Evolutionary conservation across 225 moss, liverwort and hornwort genomes (phyloP).

Genomic region (Rhytidiadelphus loreus): DNA sequence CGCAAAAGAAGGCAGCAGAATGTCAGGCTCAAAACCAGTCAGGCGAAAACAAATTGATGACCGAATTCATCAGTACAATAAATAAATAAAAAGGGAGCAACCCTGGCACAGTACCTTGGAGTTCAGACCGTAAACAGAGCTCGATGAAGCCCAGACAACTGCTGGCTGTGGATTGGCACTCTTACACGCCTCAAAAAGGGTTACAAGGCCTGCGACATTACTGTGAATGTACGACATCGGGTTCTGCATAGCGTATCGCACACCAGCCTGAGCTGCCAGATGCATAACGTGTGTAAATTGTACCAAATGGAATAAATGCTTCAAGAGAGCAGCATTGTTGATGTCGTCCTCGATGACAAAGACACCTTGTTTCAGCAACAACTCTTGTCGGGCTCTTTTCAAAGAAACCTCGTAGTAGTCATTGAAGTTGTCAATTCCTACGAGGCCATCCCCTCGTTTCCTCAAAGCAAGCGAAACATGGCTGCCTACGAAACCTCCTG

Average conservation of each 20-base stretch:
- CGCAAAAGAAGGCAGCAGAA: not conserved
- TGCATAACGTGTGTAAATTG: slow-evolving; percentile 57
- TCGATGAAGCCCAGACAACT: slow-evolving; percentile 57
- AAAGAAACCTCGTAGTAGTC: slow-evolving; percentile 56
- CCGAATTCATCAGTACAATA: not conserved
- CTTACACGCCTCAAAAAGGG: slow-evolving; percentile 60
- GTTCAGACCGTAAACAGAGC: slow-evolving; percentile 58
- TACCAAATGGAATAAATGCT: slow-evolving; percentile 36
- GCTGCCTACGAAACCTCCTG: slow-evolving; percentile 50
- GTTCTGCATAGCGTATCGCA: slow-evolving; percentile 59
- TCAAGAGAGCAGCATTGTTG: slow-evolving; percentile 41
- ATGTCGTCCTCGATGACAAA: slow-evolving; percentile 56
- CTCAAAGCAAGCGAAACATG: slow-evolving; percentile 48
- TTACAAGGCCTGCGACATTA: slow-evolving; percentile 50
- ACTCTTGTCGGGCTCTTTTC: slow-evolving; percentile 50
- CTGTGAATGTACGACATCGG: slow-evolving; percentile 54
- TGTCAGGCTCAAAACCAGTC: not conserved
- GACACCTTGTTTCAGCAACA: slow-evolving; percentile 36
- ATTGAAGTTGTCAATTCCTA: slow-evolving; percentile 50
- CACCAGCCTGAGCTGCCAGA: slow-evolving; percentile 54
- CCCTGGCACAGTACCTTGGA: slow-evolving; percentile 29
- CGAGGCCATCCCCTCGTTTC: slow-evolving; percentile 53
- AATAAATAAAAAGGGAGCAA: not conserved
- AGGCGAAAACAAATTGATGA: not conserved
- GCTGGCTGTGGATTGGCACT: slow-evolving; percentile 54